phyloP scores from a whole-genome alignment of 2,329 filamentous ascomycete species.

The Pestalotiopsis sp. region DNA sequence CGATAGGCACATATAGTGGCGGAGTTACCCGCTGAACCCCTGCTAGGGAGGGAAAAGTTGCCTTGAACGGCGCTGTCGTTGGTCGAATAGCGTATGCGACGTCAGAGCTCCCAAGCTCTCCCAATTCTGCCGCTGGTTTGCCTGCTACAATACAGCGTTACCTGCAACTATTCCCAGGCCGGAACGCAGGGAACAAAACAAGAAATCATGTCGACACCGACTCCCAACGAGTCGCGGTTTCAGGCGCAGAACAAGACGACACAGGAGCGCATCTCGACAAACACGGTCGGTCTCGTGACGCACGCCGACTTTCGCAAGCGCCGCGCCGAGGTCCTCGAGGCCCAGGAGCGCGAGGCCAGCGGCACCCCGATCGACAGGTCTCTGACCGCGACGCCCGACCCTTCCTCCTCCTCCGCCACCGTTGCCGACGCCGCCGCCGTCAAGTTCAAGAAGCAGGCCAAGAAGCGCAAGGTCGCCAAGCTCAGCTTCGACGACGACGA shows the following conservation, averaged over 20 bases:
- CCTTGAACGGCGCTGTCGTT: neutral
- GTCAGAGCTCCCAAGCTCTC: neutral
- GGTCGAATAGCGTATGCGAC: neutral
- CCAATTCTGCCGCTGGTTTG: neutral
- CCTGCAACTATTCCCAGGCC: neutral
- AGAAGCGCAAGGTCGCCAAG: slow-evolving; percentile 50
- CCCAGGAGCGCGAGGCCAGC: slow-evolving; percentile 77
- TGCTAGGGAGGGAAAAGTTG: neutral
- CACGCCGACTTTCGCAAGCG: slow-evolving; percentile 95
- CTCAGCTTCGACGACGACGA: slow-evolving; percentile 70
- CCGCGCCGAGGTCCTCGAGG: slow-evolving; percentile 89
- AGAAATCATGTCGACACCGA: slow-evolving; percentile 23
- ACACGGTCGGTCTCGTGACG: slow-evolving; percentile 88
- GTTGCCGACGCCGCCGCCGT: slow-evolving; percentile 22
- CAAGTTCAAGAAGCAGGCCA: slow-evolving; percentile 44
- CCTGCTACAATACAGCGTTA: too few relatives aligned
- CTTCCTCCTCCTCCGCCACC: slow-evolving; percentile 36
- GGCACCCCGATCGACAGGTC: slow-evolving; percentile 43
- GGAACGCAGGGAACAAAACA: neutral
- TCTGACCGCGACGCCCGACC: slow-evolving; percentile 49
- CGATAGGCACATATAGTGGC: neutral
- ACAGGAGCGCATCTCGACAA: slow-evolving; percentile 79
- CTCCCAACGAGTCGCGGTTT: slow-evolving; percentile 58
- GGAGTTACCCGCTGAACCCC: neutral
- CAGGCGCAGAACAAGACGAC: slow-evolving; percentile 75